These are phyloP conservation scores for Boletus bicolor DNA, from an alignment of 768 basidiomycete species.

Conservation along the genomic window DNA sequence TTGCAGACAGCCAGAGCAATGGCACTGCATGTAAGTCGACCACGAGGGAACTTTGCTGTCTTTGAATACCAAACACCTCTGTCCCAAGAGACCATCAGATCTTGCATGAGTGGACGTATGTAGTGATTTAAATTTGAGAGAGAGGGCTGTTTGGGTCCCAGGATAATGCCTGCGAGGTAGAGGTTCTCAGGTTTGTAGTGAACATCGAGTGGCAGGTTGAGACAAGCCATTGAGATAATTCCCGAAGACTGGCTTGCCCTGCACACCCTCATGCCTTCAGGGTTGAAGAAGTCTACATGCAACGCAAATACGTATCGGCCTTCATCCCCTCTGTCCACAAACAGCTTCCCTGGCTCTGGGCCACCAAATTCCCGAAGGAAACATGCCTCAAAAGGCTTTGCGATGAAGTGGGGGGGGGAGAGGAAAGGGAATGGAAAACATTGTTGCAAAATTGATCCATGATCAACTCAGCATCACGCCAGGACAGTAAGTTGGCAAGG, in stretches of 20 bases:
- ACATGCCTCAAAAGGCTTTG: slow-evolving; percentile 10
- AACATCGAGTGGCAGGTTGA: slow-evolving; percentile 35
- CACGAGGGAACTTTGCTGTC: slow-evolving; percentile 15
- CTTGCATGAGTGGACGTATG: slow-evolving; percentile 33
- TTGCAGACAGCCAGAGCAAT: slow-evolving; percentile 34
- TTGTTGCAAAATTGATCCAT: slow-evolving; percentile 1
- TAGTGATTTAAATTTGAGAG: slow-evolving; percentile 34
- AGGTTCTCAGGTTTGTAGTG: slow-evolving; percentile 38
- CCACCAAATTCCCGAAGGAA: slow-evolving; percentile 30
- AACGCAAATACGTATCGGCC: slow-evolving; percentile 31
- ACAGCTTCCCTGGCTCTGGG: slow-evolving; percentile 3
- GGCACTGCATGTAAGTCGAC: slow-evolving; percentile 22
- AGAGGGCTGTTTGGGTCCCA: slow-evolving; percentile 35
- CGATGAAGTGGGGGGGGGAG: neutral
- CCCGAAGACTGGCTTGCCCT: slow-evolving; percentile 25
- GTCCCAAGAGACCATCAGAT: slow-evolving; percentile 31
- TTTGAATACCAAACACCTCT: slow-evolving; percentile 25
- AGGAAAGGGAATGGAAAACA: neutral
- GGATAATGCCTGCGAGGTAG: slow-evolving; percentile 37
- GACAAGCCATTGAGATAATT: slow-evolving; percentile 13
- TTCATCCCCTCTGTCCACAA: slow-evolving; percentile 15
- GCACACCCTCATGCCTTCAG: slow-evolving; percentile 21
- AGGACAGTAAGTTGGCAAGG: neutral
- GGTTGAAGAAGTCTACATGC: slow-evolving; percentile 37
- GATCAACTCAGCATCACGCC: neutral